A percentile compares a stretch with the other conserved stretches of the same genome.
Conservation (phyloP, 768 basidiomycete genomes). For the Boletus reticulatus region DNA sequence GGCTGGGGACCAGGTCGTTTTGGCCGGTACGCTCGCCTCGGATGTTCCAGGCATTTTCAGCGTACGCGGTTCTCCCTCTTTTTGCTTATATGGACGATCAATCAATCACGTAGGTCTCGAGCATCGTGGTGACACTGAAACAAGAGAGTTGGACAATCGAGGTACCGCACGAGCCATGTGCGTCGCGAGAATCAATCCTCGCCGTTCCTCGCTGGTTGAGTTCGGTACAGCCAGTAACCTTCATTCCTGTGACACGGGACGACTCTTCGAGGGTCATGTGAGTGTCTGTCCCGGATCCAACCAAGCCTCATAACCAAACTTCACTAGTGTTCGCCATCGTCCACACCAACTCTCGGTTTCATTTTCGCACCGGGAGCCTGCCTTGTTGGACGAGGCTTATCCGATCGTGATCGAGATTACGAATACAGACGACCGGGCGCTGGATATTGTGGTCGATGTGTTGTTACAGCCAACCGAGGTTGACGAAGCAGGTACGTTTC, state of each 20-base stretch:
- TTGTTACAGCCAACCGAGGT: slow-evolving; percentile 79
- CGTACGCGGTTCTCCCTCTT: slow-evolving; percentile 37
- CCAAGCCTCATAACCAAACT: background rate
- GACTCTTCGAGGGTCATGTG: slow-evolving; percentile 49
- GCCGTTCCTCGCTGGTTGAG: slow-evolving; percentile 53
- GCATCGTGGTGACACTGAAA: slow-evolving; percentile 50
- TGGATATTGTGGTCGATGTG: slow-evolving; percentile 70
- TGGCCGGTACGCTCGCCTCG: slow-evolving; percentile 59
- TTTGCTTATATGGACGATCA: background rate
- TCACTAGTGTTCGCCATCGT: slow-evolving; percentile 56
- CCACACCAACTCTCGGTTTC: slow-evolving; percentile 56
- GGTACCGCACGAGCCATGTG: slow-evolving; percentile 50
- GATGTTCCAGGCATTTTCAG: slow-evolving; percentile 48
- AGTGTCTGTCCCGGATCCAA: slow-evolving; percentile 17
- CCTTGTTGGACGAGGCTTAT: slow-evolving; percentile 79
- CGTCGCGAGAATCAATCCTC: slow-evolving; percentile 32
- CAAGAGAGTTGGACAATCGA: slow-evolving; percentile 69
- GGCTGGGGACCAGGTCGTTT: slow-evolving; percentile 49
- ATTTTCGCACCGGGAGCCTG: slow-evolving; percentile 61
- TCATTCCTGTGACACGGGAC: slow-evolving; percentile 49
- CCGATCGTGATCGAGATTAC: slow-evolving; percentile 67
- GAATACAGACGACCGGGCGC: slow-evolving; percentile 67
- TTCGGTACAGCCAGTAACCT: slow-evolving; percentile 50
- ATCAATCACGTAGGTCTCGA: slow-evolving; percentile 32
- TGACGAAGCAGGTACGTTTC: slow-evolving; percentile 61